These are phyloP conservation scores for Neopestalotiopsis rosae DNA, from an alignment of 2,329 filamentous ascomycete genomes.

Conservation along the genomic window DNA sequence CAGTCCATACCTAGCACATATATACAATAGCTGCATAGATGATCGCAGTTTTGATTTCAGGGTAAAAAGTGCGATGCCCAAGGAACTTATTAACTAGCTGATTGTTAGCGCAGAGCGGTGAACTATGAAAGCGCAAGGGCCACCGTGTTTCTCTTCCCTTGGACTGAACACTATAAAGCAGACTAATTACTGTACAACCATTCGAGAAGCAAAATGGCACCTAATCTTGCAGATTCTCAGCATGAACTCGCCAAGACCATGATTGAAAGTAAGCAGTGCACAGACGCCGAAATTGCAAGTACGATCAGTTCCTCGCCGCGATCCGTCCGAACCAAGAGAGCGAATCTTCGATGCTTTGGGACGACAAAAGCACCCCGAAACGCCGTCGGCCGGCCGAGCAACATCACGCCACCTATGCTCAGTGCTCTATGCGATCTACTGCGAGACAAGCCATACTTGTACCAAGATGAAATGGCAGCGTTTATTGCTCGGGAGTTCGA, in stretches of 20 bases:
- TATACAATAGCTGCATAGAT: too few relatives aligned
- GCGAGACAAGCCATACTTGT: not conserved
- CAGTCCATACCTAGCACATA: too few relatives aligned
- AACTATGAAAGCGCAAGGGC: too few relatives aligned
- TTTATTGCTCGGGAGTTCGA: slow-evolving; percentile 13
- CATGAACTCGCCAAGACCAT: slow-evolving; percentile 2
- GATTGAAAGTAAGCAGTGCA: too few relatives aligned
- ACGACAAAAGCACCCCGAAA: slow-evolving; percentile 13
- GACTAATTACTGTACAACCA: too few relatives aligned
- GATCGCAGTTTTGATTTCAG: too few relatives aligned
- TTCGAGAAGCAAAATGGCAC: too few relatives aligned
- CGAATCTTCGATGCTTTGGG: slow-evolving; percentile 16
- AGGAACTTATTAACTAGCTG: too few relatives aligned
- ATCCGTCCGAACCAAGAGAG: slow-evolving; percentile 10
- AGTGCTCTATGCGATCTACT: slow-evolving; percentile 6
- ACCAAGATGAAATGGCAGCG: slow-evolving; percentile 12
- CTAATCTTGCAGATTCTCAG: slow-evolving; percentile 5
- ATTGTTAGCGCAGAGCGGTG: too few relatives aligned
- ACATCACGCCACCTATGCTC: slow-evolving; percentile 12
- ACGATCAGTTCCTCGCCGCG: not conserved
- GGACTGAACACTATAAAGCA: too few relatives aligned
- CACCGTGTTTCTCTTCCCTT: too few relatives aligned
- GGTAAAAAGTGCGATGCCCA: too few relatives aligned
- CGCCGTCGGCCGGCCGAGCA: slow-evolving; percentile 11
- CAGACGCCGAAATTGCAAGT: not conserved